A percentile compares a stretch with the other conserved stretches of the same genome.
These are phyloP conservation scores for Saturnispora kantuleensis DNA, from an alignment of 805 yeast genomes.

Conservation along the genomic window DNA sequence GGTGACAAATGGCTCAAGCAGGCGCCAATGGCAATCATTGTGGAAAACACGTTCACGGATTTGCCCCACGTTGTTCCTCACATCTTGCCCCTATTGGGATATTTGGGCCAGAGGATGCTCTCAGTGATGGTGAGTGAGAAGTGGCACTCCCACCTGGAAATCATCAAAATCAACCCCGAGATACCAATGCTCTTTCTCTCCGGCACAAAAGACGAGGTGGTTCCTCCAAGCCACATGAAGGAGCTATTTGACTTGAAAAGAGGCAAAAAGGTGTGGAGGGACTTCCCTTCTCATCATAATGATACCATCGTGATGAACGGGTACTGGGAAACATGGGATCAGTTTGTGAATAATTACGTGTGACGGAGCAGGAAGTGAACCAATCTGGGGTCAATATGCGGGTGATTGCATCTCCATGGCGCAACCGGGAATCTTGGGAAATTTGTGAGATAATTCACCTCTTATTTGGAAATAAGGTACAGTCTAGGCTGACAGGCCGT, in stretches of 20 bases:
- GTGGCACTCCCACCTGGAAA: constrained; percentile 70
- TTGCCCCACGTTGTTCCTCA: constrained; percentile 65
- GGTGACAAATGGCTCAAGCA: constrained; percentile 22
- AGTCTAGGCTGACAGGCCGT: too few species aligned
- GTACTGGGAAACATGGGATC: constrained; percentile 65
- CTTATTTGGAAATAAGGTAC: too few species aligned
- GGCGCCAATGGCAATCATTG: constrained; percentile 33
- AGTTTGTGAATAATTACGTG: constrained; percentile 39
- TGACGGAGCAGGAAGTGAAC: neutral
- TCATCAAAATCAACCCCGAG: constrained; percentile 37
- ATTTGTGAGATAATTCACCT: too few species aligned
- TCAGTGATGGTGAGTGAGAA: constrained; percentile 31
- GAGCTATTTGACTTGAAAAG: constrained; percentile 36
- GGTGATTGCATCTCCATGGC: too few species aligned
- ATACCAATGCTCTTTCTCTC: constrained; percentile 64
- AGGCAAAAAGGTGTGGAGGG: constrained; percentile 40
- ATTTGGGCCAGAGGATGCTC: constrained; percentile 29
- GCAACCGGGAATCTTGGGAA: too few species aligned
- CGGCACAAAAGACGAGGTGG: constrained; percentile 78
- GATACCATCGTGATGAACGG: constrained; percentile 68
- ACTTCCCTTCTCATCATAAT: constrained; percentile 65
- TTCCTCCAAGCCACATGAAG: constrained; percentile 80
- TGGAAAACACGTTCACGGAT: constrained; percentile 81
- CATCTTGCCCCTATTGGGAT: constrained; percentile 57
- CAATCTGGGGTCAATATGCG: neutral